phyloP scores from a whole-genome alignment of 371 early-diverging fungal genomes.

The Mucor indicus region DNA sequence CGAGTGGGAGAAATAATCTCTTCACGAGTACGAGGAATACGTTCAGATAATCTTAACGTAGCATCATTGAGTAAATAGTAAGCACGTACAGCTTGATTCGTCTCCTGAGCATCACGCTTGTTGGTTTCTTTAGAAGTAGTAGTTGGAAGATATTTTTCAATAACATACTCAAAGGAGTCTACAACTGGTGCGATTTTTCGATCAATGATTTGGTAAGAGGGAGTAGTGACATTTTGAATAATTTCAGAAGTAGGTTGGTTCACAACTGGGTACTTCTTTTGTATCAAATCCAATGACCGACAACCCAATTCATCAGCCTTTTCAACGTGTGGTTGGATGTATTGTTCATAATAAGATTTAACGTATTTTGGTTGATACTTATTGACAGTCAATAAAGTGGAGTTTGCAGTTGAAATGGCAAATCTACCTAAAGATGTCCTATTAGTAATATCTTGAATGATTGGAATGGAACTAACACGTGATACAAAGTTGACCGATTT shows the following conservation, averaged over 20 bases:
- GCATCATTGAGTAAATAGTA: constrained; percentile 33
- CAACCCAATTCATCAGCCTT: constrained; percentile 64
- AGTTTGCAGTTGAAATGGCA: constrained; percentile 48
- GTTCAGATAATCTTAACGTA: constrained; percentile 27
- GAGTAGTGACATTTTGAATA: constrained; percentile 45
- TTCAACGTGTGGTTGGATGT: constrained; percentile 58
- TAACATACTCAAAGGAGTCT: constrained; percentile 46
- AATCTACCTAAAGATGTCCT: constrained; percentile 53
- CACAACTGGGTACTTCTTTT: constrained; percentile 65
- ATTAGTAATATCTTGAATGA: constrained; percentile 62
- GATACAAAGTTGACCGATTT: constrained; percentile 30
- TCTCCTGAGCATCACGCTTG: constrained; percentile 30
- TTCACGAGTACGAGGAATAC: constrained; percentile 33
- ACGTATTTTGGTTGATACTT: constrained; percentile 39
- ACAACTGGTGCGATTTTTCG: constrained; percentile 52
- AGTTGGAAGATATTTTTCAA: constrained; percentile 52
- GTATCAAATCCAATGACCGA: constrained; percentile 69
- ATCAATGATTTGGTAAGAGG: constrained; percentile 44
- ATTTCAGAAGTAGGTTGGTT: constrained; percentile 61
- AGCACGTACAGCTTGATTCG: constrained; percentile 40
- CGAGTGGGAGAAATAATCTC: constrained; percentile 28
- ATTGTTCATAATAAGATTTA: constrained; percentile 47
- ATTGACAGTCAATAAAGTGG: constrained; percentile 39
- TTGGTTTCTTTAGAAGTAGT: constrained; percentile 2
- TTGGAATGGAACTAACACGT: constrained; percentile 62